Evolutionary conservation across 2,329 filamentous ascomycete genomes (phyloP).

Genomic region (Phaeomoniella chlamydospora): DNA sequence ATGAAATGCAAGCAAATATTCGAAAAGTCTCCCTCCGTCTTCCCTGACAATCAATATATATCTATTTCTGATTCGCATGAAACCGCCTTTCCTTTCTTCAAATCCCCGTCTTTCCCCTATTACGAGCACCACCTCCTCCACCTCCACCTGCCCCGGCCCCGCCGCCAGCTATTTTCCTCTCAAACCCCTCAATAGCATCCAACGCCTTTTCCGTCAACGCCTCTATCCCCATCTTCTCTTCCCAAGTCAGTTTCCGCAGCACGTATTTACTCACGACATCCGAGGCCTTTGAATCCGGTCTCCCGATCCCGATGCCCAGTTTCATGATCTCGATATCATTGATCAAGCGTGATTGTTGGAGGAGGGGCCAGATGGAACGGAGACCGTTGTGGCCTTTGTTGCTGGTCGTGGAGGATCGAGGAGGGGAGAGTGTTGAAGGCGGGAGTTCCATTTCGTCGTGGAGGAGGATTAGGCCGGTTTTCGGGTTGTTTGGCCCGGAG

Average conservation of each 20-base stretch:
- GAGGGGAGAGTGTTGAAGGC: constrained; percentile 52
- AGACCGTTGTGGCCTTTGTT: constrained; percentile 62
- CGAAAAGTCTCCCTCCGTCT: too few relatives aligned
- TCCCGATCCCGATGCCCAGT: constrained; percentile 76
- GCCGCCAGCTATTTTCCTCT: too few relatives aligned
- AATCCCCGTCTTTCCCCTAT: too few relatives aligned
- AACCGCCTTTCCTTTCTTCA: too few relatives aligned
- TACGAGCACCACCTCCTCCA: too few relatives aligned
- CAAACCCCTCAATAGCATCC: constrained; percentile 30
- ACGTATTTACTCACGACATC: constrained; percentile 64
- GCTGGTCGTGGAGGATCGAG: constrained; percentile 45
- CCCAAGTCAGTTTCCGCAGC: constrained; percentile 47
- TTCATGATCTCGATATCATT: constrained; percentile 33
- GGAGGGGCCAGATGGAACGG: constrained; percentile 38
- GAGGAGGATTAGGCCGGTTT: constrained; percentile 53
- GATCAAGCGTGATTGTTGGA: constrained; percentile 18
- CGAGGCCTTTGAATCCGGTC: constrained; percentile 55
- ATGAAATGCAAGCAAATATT: too few relatives aligned
- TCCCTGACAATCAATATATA: too few relatives aligned
- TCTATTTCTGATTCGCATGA: too few relatives aligned
- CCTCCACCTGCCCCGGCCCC: too few relatives aligned
- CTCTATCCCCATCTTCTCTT: constrained; percentile 38
- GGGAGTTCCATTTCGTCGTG: constrained; percentile 77
- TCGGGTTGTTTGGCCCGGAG: constrained; percentile 13
- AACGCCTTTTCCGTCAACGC: constrained; percentile 32